Evolutionary conservation across 2,329 filamentous ascomycete species (phyloP), one percentile per base, ranked within the genome.

Genomic region (Cladosporium cucumerinum): DNA sequence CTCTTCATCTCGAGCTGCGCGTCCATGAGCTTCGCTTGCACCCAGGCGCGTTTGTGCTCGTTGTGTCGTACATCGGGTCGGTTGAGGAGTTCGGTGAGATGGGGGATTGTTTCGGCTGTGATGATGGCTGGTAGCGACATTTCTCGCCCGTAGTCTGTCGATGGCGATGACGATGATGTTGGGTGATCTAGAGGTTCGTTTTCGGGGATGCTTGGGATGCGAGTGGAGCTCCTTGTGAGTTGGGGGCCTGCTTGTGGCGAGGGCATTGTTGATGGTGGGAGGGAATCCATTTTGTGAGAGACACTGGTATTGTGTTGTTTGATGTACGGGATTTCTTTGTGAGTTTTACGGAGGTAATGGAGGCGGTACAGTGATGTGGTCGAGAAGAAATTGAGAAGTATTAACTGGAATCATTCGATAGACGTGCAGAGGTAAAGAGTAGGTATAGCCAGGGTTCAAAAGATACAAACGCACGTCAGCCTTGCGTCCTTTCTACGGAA

Each of bases 21-120:
- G 63, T 85, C 82, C 81, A 85, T 84, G 55, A 86, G 74, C 55
- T 81, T 76, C 5, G 77, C 77, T 69, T 85, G 83, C 14, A 85
- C 79, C 82, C 82, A 85, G 18, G 74, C 74, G 48, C 83, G 77
- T 69, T 80, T 79, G 66, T 78, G 78, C 1, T 75, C 72, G 72
- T 85, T 82, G 11, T 75, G 71, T 48, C 78, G 78, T 3, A 84
- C 82, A 48, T 78, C 78, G 18, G 82, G 80, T 55, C 82, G 84
- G 67, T 85, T 85, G 62, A 86, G 74, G 1, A 86, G 75, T 65
- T 84, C 82, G 12, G 82, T 85, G 57, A 86, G 76, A 11, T 81
- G 84, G 23, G 77, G 78, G 69, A 85, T 85, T 73, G 85, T 84
- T 67, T 83, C 80, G 59, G 82, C 77, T 67, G 83, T 84, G 72